Percentiles rank a stretch among this genome's conserved stretches.
These are phyloP conservation scores for Linum usitatissimum DNA, from an alignment of 345 rosid species.

Conservation along the genomic window DNA sequence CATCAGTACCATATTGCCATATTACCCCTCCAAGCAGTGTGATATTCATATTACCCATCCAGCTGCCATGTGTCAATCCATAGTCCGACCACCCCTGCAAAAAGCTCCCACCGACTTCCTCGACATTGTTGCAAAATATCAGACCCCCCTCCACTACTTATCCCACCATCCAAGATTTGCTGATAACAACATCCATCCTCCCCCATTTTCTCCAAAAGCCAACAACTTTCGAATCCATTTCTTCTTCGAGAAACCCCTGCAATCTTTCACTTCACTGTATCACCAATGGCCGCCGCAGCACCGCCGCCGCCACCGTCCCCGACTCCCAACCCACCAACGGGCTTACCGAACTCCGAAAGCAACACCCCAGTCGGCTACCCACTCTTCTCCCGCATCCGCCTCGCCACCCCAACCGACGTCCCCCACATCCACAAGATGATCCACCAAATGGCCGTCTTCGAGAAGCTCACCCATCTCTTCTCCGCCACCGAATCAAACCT, in stretches of 20 bases:
- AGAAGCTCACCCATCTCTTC: constrained; percentile 52
- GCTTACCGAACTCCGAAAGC: constrained; percentile 22
- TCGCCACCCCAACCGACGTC: constrained; percentile 61
- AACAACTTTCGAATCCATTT: background rate
- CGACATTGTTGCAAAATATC: too few relatives aligned
- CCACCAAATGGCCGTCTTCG: constrained; percentile 85
- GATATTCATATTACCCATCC: too few relatives aligned
- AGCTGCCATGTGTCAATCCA: too few relatives aligned
- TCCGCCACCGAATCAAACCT: constrained; percentile 74
- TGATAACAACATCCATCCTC: too few relatives aligned
- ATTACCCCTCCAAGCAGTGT: too few relatives aligned
- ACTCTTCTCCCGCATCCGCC: constrained; percentile 73
- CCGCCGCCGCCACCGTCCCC: constrained; percentile 83
- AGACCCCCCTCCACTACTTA: too few relatives aligned
- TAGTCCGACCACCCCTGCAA: too few relatives aligned
- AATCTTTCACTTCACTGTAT: too few relatives aligned
- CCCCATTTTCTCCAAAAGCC: background rate
- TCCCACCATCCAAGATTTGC: too few relatives aligned
- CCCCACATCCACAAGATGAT: constrained; percentile 81
- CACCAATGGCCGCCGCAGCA: constrained; percentile 73
- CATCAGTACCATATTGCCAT: too few relatives aligned
- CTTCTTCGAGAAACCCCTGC: background rate
- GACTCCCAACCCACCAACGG: constrained; percentile 41
- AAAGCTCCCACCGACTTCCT: too few relatives aligned
- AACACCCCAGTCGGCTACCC: constrained; percentile 36